phyloP scores from a whole-genome alignment of 2,329 filamentous ascomycete genomes.

The Penicillium sp. region DNA sequence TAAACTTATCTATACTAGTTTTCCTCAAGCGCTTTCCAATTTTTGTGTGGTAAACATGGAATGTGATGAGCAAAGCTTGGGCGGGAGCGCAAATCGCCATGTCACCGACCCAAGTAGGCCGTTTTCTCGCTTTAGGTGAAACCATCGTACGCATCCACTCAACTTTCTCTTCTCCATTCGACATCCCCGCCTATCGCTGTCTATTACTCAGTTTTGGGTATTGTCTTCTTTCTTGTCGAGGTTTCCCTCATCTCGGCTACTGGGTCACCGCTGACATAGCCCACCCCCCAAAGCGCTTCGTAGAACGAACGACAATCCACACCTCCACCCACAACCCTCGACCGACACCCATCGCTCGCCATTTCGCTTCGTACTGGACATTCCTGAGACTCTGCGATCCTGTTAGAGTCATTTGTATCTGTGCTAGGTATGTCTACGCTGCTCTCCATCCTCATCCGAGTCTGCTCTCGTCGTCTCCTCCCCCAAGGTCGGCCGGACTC shows the following conservation, averaged over 20 bases:
- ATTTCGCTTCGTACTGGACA: background rate
- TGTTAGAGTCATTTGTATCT: constrained; percentile 24
- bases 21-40: background rate
- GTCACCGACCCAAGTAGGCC: constrained; percentile 32
- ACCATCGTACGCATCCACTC: constrained; percentile 39
- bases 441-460: constrained; percentile 37
- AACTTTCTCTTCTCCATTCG: constrained; percentile 20
- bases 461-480: constrained; percentile 26
- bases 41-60: constrained; percentile 4
- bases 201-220: constrained; percentile 12
- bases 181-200: constrained; percentile 17
- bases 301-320: constrained; percentile 30
- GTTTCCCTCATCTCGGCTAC: constrained; percentile 25
- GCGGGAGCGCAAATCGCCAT: constrained; percentile 32
- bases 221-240: constrained; percentile 14
- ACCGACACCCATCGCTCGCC: background rate
- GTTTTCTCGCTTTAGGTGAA: constrained; percentile 45
- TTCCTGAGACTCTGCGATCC: constrained; percentile 30
- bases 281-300: constrained; percentile 30
- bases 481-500: constrained; percentile 34
- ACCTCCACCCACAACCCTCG: constrained; percentile 21
- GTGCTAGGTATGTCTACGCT: constrained; percentile 35
- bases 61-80: constrained; percentile 19
- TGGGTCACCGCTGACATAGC: constrained; percentile 42
- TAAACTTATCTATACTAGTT: background rate